Evolutionary conservation across 352 stramenopile genomes (phyloP).

Genomic region (Pythium brachiatum): DNA sequence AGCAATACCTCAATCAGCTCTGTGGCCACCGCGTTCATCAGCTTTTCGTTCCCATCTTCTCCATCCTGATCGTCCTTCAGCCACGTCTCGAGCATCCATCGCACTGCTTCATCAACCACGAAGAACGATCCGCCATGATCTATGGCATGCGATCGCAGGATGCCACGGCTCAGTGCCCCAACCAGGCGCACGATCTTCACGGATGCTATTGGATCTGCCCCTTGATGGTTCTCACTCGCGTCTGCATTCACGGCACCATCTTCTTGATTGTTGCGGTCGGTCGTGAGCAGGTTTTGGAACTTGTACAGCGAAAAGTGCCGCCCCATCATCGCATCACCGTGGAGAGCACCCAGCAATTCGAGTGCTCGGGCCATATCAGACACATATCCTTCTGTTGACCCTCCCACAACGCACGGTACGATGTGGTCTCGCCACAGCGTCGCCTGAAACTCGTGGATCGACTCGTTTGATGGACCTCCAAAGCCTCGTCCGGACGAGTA

Average conservation of each 20-base stretch:
- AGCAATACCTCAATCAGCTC: conserved; percentile 4
- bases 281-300: background rate
- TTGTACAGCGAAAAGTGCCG: conserved; percentile 9
- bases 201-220: background rate
- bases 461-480: background rate
- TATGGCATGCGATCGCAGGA: background rate
- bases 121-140: background rate
- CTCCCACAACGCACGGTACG: background rate
- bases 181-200: background rate
- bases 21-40: background rate
- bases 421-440: conserved; percentile 14
- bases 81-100: conserved; percentile 15
- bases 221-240: background rate
- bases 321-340: conserved; percentile 7
- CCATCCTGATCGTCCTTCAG: background rate
- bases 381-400: background rate
- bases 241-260: background rate
- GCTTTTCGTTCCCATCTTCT: background rate
- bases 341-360: conserved; percentile 10
- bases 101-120: conserved; percentile 7
- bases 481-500: conserved; percentile 15
- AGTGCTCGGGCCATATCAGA: conserved; percentile 15
- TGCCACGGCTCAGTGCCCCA: conserved; percentile 2
- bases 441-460: background rate
- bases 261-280: background rate